Evolutionary conservation across 2,329 filamentous ascomycete genomes (phyloP).

Genomic region (Davidsoniella eucalypti): DNA sequence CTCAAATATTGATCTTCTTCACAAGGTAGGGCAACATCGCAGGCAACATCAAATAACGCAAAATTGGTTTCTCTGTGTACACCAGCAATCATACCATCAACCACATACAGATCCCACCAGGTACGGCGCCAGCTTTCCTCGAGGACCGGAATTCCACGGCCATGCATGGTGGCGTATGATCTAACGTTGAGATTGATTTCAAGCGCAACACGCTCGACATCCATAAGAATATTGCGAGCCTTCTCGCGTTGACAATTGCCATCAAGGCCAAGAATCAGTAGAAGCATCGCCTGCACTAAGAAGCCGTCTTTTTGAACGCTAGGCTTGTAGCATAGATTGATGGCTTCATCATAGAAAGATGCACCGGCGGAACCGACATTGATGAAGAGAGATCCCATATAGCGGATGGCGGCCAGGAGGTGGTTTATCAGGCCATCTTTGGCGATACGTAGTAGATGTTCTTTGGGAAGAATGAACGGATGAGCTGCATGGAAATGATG

Average conservation of each 20-base stretch:
- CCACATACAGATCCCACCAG: slow-evolving; percentile 76
- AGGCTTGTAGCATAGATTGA: slow-evolving; percentile 31
- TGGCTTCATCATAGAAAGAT: slow-evolving; percentile 41
- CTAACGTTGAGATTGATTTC: slow-evolving; percentile 60
- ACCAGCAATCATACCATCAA: slow-evolving; percentile 71
- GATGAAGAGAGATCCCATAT: slow-evolving; percentile 39
- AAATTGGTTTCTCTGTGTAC: slow-evolving; percentile 59
- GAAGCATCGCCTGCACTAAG: slow-evolving; percentile 59
- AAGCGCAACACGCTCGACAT: slow-evolving; percentile 55
- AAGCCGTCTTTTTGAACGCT: slow-evolving; percentile 37
- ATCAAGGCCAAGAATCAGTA: slow-evolving; percentile 64
- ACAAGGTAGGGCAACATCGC: slow-evolving; percentile 61
- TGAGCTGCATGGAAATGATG: slow-evolving; percentile 40
- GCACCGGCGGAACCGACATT: slow-evolving; percentile 29
- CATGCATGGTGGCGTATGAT: slow-evolving; percentile 47
- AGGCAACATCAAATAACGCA: slow-evolving; percentile 46
- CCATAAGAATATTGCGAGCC: slow-evolving; percentile 48
- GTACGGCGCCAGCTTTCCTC: slow-evolving; percentile 78
- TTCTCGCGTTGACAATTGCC: slow-evolving; percentile 55
- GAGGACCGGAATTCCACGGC: slow-evolving; percentile 46
- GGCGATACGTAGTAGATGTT: slow-evolving; percentile 30
- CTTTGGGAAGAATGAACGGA: slow-evolving; percentile 39
- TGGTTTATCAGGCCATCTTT: slow-evolving; percentile 32
- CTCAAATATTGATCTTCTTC: slow-evolving; percentile 58
- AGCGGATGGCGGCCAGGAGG: slow-evolving; percentile 37